Conservation (phyloP, 805 yeast species). For the Candida chilensis region DNA sequence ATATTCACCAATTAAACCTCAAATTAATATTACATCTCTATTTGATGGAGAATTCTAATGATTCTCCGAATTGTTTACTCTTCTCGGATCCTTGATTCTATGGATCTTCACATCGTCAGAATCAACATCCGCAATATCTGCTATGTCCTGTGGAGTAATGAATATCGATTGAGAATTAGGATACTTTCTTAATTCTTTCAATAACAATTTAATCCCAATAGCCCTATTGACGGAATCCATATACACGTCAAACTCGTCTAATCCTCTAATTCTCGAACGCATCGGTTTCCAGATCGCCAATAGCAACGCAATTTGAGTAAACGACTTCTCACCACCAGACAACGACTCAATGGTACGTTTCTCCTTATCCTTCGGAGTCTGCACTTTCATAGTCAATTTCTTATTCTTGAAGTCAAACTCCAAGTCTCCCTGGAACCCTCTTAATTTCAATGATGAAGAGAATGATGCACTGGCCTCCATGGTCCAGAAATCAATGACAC, state of each 20-base stretch:
- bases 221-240: conserved; percentile 92
- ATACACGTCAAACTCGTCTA: conserved; percentile 95
- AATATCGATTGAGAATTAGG: conserved; percentile 79
- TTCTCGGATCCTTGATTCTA: conserved; percentile 37
- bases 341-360: conserved; percentile 70
- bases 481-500: conserved; percentile 6
- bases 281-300: conserved; percentile 90
- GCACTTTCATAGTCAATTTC: conserved; percentile 47
- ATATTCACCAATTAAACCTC: no score
- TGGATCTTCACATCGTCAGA: conserved; percentile 51
- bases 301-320: conserved; percentile 80
- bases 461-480: conserved; percentile 32
- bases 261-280: conserved; percentile 79
- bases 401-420: conserved; percentile 47
- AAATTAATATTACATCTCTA: no score
- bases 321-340: conserved; percentile 96
- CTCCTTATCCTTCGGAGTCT: conserved; percentile 49
- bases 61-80: conserved; percentile 1
- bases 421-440: conserved; percentile 72
- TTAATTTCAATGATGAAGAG: conserved; percentile 45
- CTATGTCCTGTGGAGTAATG: conserved; percentile 85
- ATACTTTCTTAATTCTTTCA: conserved; percentile 54
- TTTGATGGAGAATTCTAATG: no score
- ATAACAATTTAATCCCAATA: conserved; percentile 65
- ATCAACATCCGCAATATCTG: conserved; percentile 53